Evolutionary conservation across 169 alveolate genomes (phyloP), one percentile per base, ranked within the genome.

Genomic region (Plasmodium berghei): DNA sequence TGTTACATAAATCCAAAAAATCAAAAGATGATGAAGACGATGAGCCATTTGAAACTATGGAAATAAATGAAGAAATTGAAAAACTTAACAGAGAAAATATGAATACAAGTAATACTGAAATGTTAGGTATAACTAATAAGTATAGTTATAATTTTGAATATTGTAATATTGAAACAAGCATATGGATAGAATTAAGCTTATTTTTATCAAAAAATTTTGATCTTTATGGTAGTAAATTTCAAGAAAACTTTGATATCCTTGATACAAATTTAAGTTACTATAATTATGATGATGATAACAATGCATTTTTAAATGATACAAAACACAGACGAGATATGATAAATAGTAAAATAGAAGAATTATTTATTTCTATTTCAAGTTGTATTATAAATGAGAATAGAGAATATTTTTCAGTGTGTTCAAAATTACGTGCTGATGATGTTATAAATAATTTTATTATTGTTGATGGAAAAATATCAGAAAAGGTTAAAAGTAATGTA

Each of bases 121-220:
- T 34, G 9, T 71, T 86, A 55, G 87, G 77, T n/a, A 72, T 86
- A 20, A 86, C 91, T 12, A 86, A 69, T 63, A 69, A 55, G 55
- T 49, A 71, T 86, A 73, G 71, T 18, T 86, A 70, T 26, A 86
- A 86, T 58, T 71, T 70, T 59, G 87, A 86, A 61, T 71, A 71
- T 22, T 86, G 87, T 63, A 86, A 86, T 48, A 86, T 86, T 48
- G 91, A 86, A 64, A 86, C 91, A 70, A 86, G 87, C 45, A 86
- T 86, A 28, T 86, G 91, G 91, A 45, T 86, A 12, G 91, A 86
- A 18, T 86, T 86, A 20, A 70, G 71, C 14, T 86, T 86, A 54
- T 86, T 86, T 61, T 20, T 86, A 16, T 28, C 87, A 55, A 69
- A 86, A 59, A 86, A 86, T 55, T 86, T 86, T 70, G 74, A 86